phyloP scores from a whole-genome alignment of 768 basidiomycete genomes.

The Lentinula guzmanii region DNA sequence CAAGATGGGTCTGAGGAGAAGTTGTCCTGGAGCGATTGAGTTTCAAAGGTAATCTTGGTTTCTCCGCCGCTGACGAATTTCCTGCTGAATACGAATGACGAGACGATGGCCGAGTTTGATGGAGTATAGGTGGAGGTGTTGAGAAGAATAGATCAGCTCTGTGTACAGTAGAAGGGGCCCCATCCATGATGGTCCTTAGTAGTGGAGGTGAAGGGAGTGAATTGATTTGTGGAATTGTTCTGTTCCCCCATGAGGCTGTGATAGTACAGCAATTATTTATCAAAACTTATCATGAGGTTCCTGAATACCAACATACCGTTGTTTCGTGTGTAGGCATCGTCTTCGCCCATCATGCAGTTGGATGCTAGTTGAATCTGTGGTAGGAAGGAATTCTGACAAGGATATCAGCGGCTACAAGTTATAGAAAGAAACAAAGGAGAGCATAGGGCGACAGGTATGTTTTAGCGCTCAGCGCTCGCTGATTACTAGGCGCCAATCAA shows the following conservation, averaged over 20 bases:
- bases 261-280: neutral
- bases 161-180: constrained; percentile 13
- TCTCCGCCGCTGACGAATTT: neutral
- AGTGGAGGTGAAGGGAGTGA: constrained; percentile 17
- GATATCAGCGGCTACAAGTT: no score
- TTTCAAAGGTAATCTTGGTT: neutral
- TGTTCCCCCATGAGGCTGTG: constrained; percentile 5
- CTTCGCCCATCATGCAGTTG: neutral
- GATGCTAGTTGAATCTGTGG: no score
- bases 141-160: constrained; percentile 19
- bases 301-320: neutral
- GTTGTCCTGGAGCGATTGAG: constrained; percentile 17
- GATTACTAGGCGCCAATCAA: no score
- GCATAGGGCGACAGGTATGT: no score
- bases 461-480: no score
- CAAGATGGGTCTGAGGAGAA: neutral
- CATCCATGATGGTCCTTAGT: neutral
- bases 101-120: neutral
- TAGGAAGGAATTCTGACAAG: no score
- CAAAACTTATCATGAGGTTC: no score
- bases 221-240: neutral
- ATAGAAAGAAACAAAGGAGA: no score
- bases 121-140: constrained; percentile 13
- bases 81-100: neutral
- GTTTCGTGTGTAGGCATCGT: neutral